Evolutionary conservation across 768 basidiomycete genomes (phyloP).

Genomic region (Suillus lakei): DNA sequence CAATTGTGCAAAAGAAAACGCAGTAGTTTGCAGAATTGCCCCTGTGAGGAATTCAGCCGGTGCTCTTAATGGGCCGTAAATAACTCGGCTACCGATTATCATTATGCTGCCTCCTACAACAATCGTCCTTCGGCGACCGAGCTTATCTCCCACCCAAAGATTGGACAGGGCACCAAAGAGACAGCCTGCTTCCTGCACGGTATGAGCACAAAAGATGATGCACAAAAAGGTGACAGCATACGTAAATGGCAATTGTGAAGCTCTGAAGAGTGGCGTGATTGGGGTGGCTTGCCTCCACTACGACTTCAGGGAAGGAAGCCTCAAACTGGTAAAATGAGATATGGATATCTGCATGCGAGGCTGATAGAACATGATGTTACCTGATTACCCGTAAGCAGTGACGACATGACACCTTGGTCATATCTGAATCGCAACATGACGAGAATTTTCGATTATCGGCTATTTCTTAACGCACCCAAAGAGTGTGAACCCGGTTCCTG

Average conservation of each 20-base stretch:
- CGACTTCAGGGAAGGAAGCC: conserved; percentile 42
- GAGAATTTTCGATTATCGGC: background rate
- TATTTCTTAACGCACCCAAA: conserved; percentile 35
- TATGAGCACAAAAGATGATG: background rate
- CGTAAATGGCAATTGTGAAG: conserved; percentile 44
- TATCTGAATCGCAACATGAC: conserved; percentile 28
- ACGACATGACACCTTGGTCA: conserved; percentile 49
- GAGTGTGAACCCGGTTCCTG: conserved; percentile 42
- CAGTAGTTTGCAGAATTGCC: conserved; percentile 43
- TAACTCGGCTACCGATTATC: conserved; percentile 35
- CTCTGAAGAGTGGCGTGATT: conserved; percentile 42
- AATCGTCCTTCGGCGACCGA: conserved; percentile 46
- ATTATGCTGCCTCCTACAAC: conserved; percentile 45
- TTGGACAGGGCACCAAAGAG: conserved; percentile 48
- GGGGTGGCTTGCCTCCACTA: conserved; percentile 26
- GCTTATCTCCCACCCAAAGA: conserved; percentile 44
- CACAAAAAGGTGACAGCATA: conserved; percentile 16
- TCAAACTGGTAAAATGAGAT: conserved; percentile 35
- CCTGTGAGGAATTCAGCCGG: background rate
- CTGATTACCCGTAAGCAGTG: conserved; percentile 42
- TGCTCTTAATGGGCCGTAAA: background rate
- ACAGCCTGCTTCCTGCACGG: conserved; percentile 46
- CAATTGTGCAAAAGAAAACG: conserved; percentile 44
- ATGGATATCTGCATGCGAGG: background rate
- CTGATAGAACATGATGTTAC: conserved; percentile 9